Evolutionary conservation across 805 yeast genomes (phyloP), one percentile per base, ranked within the genome.

Genomic region (Kazachstania viticola): DNA sequence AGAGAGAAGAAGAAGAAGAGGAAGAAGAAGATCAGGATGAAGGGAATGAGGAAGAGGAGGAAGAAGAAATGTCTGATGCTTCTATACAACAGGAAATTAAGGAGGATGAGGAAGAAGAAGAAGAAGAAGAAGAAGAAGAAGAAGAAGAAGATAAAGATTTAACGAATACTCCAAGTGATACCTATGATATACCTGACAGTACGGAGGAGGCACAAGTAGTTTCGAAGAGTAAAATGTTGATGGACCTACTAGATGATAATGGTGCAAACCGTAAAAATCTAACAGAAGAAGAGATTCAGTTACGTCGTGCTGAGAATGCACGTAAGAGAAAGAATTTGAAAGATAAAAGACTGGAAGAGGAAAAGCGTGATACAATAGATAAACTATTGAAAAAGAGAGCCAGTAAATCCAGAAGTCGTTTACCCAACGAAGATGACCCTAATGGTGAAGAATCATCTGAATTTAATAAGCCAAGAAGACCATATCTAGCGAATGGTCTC

Each of bases 351-450:
- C 60, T 83, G 25, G 96, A 87, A 49, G 95, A 83, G 54, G 97
- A 91, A 56, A 91, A 91, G 52, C 72, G 77, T 49, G 96, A 88
- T 41, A 87, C 96, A 0, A 66, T 88, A 41, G 88, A 88, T 54
- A 83, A 82, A 53, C 62, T 88, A 41, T 63, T 88, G 41, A 78
- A 82, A 56, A 75, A 87, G 54, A 69, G 95, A 40, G 95, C 95
- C 1, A 74, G 73, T 29, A 79, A 79, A 50, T 71, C 74, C 1
- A 62, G 79, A 41, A 70, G 48, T 25, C 41, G 42, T 27, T 27
- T 41, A 9, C 33, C 33, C 16, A 36, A 40, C 17, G 48, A 40
- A 8, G 42, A 45, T 25, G 46, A 42, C 1, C 36, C 41, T 12
- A 45, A 40, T 14, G 42, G 35, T 14, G 34, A 40, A 5, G 42